A percentile compares a stretch with the other conserved stretches of the same genome.
Conservation (phyloP, 2,329 filamentous ascomycete genomes). For the Epichloe typhina region DNA sequence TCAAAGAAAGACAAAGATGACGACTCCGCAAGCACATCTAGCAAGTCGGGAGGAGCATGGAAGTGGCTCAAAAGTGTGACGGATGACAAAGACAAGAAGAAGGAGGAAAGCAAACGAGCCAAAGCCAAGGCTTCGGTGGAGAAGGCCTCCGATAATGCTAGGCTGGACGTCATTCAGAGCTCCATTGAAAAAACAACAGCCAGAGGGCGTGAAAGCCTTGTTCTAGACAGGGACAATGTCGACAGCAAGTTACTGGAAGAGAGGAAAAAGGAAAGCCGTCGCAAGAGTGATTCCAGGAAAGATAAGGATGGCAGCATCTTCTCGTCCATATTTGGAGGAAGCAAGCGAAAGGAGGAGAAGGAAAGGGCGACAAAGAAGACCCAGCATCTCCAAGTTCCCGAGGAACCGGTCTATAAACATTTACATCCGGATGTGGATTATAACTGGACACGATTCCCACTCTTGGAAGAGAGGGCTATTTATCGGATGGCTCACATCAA, state of each 20-base stretch:
- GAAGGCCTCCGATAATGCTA: conserved; percentile 60
- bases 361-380: conserved; percentile 63
- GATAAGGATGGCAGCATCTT: conserved; percentile 92
- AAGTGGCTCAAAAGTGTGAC: conserved; percentile 74
- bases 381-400: conserved; percentile 62
- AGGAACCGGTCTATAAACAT: conserved; percentile 59
- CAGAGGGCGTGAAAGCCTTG: conserved; percentile 67
- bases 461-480: conserved; percentile 90
- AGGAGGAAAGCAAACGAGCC: conserved; percentile 51
- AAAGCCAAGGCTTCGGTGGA: conserved; percentile 47
- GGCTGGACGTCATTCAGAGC: conserved; percentile 74
- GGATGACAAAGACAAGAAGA: conserved; percentile 50
- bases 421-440: conserved; percentile 85
- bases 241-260: conserved; percentile 67
- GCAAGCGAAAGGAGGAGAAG: conserved; percentile 74
- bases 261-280: conserved; percentile 68
- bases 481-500: conserved; percentile 99
- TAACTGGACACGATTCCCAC: conserved; percentile 89
- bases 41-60: conserved; percentile 56
- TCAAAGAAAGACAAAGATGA: conserved; percentile 61
- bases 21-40: conserved; percentile 42
- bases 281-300: conserved; percentile 70
- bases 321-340: conserved; percentile 80
- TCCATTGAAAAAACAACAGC: conserved; percentile 60
- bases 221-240: conserved; percentile 65